Percentiles rank a stretch among this genome's conserved stretches.
Conservation (phyloP, 768 basidiomycete species). For the Leccinum uliginosum region DNA sequence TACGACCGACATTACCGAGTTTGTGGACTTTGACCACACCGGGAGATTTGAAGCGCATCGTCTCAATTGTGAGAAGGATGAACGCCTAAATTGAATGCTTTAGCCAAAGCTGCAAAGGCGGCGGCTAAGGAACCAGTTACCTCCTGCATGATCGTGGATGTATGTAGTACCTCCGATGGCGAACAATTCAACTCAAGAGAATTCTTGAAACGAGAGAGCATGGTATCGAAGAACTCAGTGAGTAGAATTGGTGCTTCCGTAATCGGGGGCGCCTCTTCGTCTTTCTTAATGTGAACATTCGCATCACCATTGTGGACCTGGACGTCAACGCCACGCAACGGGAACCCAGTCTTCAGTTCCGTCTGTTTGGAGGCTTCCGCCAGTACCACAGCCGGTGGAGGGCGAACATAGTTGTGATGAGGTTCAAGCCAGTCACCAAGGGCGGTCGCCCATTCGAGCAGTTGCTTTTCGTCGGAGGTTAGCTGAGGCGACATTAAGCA, state of each 20-base stretch:
- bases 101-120: background rate
- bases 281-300: constrained; percentile 54
- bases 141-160: constrained; percentile 74
- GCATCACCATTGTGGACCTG: constrained; percentile 29
- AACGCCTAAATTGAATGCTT: constrained; percentile 49
- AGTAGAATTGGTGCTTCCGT: constrained; percentile 57
- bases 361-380: constrained; percentile 73
- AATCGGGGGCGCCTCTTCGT: constrained; percentile 65
- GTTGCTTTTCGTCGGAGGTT: constrained; percentile 55
- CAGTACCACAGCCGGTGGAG: constrained; percentile 62
- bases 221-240: constrained; percentile 55
- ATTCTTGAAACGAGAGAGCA: constrained; percentile 49
- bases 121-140: constrained; percentile 29
- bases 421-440: constrained; percentile 75
- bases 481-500: constrained; percentile 40
- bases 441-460: constrained; percentile 57
- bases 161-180: constrained; percentile 60
- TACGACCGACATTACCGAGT: constrained; percentile 56
- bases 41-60: constrained; percentile 65
- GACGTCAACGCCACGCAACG: constrained; percentile 59
- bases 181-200: constrained; percentile 37
- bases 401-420: constrained; percentile 70
- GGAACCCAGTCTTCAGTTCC: constrained; percentile 65
- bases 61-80: constrained; percentile 65
- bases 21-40: constrained; percentile 71